Conservation (phyloP, 805 yeast species). For the Zygoascus tannicola region DNA sequence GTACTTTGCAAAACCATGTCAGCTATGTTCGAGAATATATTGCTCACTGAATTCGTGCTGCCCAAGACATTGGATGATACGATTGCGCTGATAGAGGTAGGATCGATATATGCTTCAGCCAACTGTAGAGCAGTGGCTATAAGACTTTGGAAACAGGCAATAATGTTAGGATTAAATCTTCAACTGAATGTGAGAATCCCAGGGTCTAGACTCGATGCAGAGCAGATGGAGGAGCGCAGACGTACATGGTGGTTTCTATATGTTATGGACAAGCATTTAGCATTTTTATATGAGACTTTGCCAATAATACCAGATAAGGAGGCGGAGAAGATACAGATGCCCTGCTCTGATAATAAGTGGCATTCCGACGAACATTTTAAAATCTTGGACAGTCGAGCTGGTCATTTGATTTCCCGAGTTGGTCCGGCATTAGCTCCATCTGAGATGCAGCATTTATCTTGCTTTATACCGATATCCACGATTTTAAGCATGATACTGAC, state of each 20-base stretch:
- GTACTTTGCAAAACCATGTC: neutral
- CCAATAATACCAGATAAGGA: conserved; percentile 28
- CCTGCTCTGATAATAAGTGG: conserved; percentile 1
- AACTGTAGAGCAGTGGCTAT: conserved; percentile 22
- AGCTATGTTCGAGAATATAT: neutral
- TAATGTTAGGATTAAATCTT: conserved; percentile 25
- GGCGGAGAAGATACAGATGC: conserved; percentile 20
- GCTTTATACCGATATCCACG: neutral
- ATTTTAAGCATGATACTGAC: neutral
- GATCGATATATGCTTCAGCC: conserved; percentile 27
- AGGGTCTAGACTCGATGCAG: conserved; percentile 15
- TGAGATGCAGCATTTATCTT: neutral
- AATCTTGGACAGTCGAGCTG: neutral
- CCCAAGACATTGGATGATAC: conserved; percentile 24
- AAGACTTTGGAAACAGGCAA: conserved; percentile 27
- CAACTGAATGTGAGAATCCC: conserved; percentile 23
- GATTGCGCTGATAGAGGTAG: conserved; percentile 26
- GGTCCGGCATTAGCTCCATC: neutral
- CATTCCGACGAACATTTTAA: neutral
- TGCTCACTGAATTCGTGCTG: conserved; percentile 1
- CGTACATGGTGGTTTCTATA: conserved; percentile 37
- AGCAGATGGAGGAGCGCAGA: conserved; percentile 31
- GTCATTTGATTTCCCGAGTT: neutral
- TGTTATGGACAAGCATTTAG: conserved; percentile 32
- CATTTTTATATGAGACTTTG: conserved; percentile 31